Base-by-base conservation (phyloP, 441 rosid genomes). In the Erodium trifolium region DNA sequence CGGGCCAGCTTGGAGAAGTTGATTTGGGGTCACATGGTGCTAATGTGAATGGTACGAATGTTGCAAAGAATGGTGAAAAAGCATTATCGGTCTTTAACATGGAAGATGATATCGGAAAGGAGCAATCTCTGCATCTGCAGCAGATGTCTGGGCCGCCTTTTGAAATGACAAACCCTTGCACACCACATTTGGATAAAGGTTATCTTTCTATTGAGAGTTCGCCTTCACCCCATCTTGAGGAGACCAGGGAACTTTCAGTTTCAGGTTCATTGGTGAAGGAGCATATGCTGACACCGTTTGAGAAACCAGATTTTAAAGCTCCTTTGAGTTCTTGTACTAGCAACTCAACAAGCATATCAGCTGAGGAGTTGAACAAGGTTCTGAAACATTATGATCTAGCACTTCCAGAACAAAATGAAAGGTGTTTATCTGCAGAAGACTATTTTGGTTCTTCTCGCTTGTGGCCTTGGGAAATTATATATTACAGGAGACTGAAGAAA, bases 391-490 rank as follows among this genome's bases (percentile, higher is more conserved):
- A 78, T 82, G 83, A 80, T 53, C 75, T 75, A 67, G 73, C 72
- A 41, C 71, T 69, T 29, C 80, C 74, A 1, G 76, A 68, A 45
- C 85, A 79, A 66, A 73, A 69, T 72, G 73, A 73, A 70, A 78
- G 53, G 76, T 71, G 69, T 67, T 67, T 76, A 49, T 31, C 75
- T 19, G 76, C 62, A 1, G 84, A 79, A 19, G 72, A 70, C 37
- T 83, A 77, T 74, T 85, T 83, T 75, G 85, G 86, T 67, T 79
- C 82, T 78, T 78, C 84, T 71, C 75, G 84, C 70, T 59, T 83
- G 72, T 85, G 89, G 85, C 89, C 84, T 10, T 83, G 87, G 84
- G 83, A 82, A 69, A 74, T 82, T 35, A 62, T 85, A 27, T 77
- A 74, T 67, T 76, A 23, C 51, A 81, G 87, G 75, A 82, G 86